Evolutionary conservation across 805 yeast species (phyloP), one percentile per base, ranked within the genome.

Genomic region (Metschnikowia similis): DNA sequence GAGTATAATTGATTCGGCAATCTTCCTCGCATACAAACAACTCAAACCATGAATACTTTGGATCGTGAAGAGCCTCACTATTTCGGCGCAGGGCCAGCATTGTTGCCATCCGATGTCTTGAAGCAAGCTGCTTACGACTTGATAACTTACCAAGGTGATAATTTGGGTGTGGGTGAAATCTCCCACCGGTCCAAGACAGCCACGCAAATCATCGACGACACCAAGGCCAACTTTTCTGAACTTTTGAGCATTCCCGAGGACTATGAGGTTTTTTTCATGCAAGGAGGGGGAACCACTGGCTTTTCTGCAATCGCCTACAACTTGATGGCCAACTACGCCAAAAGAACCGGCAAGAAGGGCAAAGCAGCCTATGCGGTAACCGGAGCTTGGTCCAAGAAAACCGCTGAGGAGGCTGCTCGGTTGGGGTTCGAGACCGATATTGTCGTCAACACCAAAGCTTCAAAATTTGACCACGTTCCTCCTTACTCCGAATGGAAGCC

Each of bases 11-110:
- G 13, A 32, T n/a, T 26, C 31, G 40, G 46, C 46, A 43, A 34
- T 16, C 16, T 14, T 43, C 39, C 14, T 26, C 28, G 13, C 32
- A 11, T 16, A 27, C 38, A 26, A 13, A 29, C 42, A 29, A 30
- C 42, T 39, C 34, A 28, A 39, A 43, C n/a, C 46, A 56, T 53
- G 57, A 53, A 47, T 44, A 36, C 77, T 10, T 67, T 84, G 48
- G 77, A 80, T 42, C 81, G 92, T 73, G 83, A 77, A 66, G 84
- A 83, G 62, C 89, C 90, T 49, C 74, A 81, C 62, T 88, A 94
- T 66, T 94, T 89, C 62, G 99, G 98, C 50, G 98, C 99, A n/a
- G 99, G 99, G 11, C 99, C 99, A 44, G 99, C 99, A 1, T 78
- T 84, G 47, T 76, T 94, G 40, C 97, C 98, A 32, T 83, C 92